These are phyloP conservation scores for Parachaetomium inaequale DNA, from an alignment of 495 filamentous ascomycete genomes.

Conservation along the genomic window DNA sequence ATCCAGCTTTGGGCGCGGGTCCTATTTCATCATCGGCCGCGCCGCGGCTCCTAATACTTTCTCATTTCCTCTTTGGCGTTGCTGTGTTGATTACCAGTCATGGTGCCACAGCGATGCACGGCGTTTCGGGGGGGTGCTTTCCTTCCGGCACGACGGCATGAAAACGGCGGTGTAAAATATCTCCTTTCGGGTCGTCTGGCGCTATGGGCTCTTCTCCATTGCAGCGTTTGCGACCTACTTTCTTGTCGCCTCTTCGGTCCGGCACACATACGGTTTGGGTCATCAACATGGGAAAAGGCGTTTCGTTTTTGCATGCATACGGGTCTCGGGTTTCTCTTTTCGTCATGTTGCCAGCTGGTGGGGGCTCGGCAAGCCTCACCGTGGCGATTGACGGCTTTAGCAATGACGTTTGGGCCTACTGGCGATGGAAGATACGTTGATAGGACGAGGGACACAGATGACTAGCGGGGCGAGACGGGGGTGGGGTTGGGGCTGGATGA, in stretches of 20 bases:
- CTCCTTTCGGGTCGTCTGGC: not conserved
- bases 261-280: slow-evolving; percentile 7
- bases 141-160: slow-evolving; percentile 13
- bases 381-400: not conserved
- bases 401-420: not conserved
- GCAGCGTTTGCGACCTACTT: not conserved
- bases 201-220: not conserved
- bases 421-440: not conserved
- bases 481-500: not conserved
- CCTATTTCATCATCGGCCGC: not conserved
- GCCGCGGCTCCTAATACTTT: not conserved
- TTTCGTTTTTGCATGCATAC: not conserved
- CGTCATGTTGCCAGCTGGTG: not conserved
- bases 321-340: not conserved
- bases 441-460: not conserved
- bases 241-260: not conserved
- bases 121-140: slow-evolving; percentile 13
- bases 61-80: slow-evolving; percentile 9
- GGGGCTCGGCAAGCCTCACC: not conserved
- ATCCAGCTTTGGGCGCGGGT: not conserved
- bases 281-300: slow-evolving; percentile 8
- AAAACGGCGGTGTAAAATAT: slow-evolving; percentile 14
- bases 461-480: not conserved
- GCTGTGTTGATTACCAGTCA: slow-evolving; percentile 2
- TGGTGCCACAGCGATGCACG: slow-evolving; percentile 20